Base-by-base conservation (phyloP, 164 flowering plant species). In the Houttuynia cordata region DNA sequence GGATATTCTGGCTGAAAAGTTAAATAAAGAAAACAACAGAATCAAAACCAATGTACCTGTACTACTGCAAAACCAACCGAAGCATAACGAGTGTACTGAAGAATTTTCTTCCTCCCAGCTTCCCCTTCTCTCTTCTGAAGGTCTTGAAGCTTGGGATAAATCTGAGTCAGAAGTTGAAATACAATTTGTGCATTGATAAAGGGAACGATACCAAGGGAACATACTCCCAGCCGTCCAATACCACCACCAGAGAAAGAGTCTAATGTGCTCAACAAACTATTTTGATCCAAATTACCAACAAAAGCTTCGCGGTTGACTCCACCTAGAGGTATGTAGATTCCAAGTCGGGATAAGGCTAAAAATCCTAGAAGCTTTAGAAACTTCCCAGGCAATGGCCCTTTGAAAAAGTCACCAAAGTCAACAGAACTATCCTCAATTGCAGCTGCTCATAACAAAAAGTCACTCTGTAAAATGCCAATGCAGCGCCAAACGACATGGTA, bases 161-260 rank as follows among this genome's bases (percentile, higher is more conserved):
- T 57, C 71, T 94, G 99, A 5, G 95, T 75, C 64, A 94, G 95
- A 74, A 94, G 92, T 78, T 94, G 99, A 80, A 94, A 90, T 57
- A 94, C 99, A 72, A 94, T 94, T 53, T 75, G 81, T 52, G 99
- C 96, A 81, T 94, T 94, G 75, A 94, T 94, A 59, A 88, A 94
- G 9, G 99, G 99, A 71, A 94, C 99, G 73, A 94, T 94, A 56
- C 97, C 99, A 69, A 94, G 99, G 10, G 99, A 94, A 71, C 96
- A 87, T 74, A 94, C 76, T 62, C 99, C 99, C 56, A 94, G 87
- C 55, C 97, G 87, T 51, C 99, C 99, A 64, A 94, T 90, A 61
- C 99, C 99, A 59, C 99, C 99, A 45, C 99, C 99, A 64, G 99
- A 94, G 76, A 94, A 94, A n/a, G 97, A 74, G 80, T 94, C 99